Evolutionary conservation across 345 rosid genomes (phyloP), one percentile per base, ranked within the genome.

Genomic region (Salix arbutifolia): DNA sequence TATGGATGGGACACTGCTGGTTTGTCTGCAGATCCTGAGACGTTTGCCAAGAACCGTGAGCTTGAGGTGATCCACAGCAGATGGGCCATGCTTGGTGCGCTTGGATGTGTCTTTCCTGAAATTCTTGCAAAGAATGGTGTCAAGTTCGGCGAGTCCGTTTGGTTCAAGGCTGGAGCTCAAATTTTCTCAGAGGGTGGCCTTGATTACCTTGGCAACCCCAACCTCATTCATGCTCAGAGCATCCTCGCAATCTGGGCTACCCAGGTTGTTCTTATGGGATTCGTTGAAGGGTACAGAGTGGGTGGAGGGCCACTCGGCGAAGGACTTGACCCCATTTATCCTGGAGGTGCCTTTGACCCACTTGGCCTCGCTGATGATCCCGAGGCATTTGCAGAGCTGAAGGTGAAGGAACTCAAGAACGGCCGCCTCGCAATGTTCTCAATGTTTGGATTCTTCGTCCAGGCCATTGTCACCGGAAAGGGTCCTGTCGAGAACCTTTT

Each of bases 1-100:
- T 94, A 94, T 17, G 97, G 98, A 52, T 93, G 99, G 99, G 99
- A 95, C 87, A 91, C 97, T n/a, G 97, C 97, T 18, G 97, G 99
- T 8, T 80, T 93, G 62, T 95, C 99, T 0, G 97, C 97, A 28
- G 99, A 95, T 74, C 99, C 97, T 0, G 97, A 95, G 88, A 95
- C 99, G 71, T 93, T 93, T 52, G 89, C 99, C 76, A 95, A 91
- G 91, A 94, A 92, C 91, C 96, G 97, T 58, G 98, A 94, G 89
- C 94, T 92, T 18, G 98, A 92, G 79, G 98, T 94, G 58, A 92
- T 92, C 86, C 98, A 94, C 88, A 71, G 88, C 91, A 85, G 98
- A 86, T 94, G 98, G 97, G 98, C 97, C 7, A 94, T 94, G 98
- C 91, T 94, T 25, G 97, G 98, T 1, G 98, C 98, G 28, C 90